Base-by-base conservation (phyloP, 768 basidiomycete genomes). In the Asterophora lycoperdoides region DNA sequence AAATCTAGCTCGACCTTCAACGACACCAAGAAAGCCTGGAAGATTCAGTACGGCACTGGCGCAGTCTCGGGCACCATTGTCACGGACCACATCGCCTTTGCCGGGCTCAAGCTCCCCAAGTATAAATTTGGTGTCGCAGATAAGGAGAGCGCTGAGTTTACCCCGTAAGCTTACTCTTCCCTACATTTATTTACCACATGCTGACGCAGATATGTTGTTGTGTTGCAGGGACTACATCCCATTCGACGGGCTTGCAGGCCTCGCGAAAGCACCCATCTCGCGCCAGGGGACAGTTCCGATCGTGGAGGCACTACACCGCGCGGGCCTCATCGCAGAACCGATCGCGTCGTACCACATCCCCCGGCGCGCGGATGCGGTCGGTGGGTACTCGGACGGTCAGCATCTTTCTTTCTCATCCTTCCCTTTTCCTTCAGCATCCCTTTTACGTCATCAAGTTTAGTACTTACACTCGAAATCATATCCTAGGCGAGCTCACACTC, bases 261-360 rank as follows among this genome's bases (percentile, higher is more conserved):
- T 69, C 11, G 66, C 62, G 7, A 62, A 59, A 41, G 56, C 49
- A 72, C 62, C 52, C 11, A 69, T 87, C 45, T 84, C 84, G 7
- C 60, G 78, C 50, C 77, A 87, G 55, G 45, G 60, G 36, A 71
- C 74, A 3, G 67, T 64, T 7, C 86, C 84, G 0, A 77, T 83
- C 4, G 71, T 83, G 35, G 80, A 84, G 60, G 63, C 78, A 2
- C 70, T 89, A 15, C 75, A 73, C 1, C 41, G 62, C 17, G 64
- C 65, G 1, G 77, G 77, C 28, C 64, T 74, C 38, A 78, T 88
- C 53, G 56, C 61, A 9, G 62, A 72, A 3, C 74, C 81, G 1
- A 80, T 87, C 55, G 72, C 76, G 4, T 84, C 83, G n/a, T 86
- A 75, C 73, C 84, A 83, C 62, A 77, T 89, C 44, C 71, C 83